Conservation (phyloP, 176 grass and related monocot genomes). For the Rhynchospora pubera region DNA sequence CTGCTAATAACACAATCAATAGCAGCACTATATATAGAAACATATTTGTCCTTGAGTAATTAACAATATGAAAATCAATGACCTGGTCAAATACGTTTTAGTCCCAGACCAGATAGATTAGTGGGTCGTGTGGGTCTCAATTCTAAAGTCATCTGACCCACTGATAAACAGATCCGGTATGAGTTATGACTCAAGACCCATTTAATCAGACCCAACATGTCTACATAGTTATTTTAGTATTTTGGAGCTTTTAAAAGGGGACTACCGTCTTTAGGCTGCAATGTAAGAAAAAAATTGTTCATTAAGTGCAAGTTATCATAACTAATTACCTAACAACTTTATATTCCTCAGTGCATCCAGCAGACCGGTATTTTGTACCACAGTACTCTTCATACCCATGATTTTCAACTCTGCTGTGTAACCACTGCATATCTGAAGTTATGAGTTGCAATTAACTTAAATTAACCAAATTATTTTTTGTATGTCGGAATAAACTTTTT, state of each 20-base stretch:
- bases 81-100: too few species aligned
- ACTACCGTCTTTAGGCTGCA: too few species aligned
- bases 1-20: background rate
- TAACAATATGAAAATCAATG: too few species aligned
- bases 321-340: conserved; percentile 44
- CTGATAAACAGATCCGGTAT: too few species aligned
- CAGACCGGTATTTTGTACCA: conserved; percentile 79
- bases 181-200: too few species aligned
- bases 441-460: background rate
- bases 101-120: too few species aligned
- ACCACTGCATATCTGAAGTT: conserved; percentile 72
- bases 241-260: too few species aligned
- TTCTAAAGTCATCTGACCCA: too few species aligned
- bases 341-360: conserved; percentile 95
- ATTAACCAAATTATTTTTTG: background rate
- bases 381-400: conserved; percentile 95
- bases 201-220: too few species aligned
- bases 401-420: conserved; percentile 84
- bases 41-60: too few species aligned
- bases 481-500: background rate
- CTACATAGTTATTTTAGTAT: too few species aligned
- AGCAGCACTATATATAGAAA: background rate
- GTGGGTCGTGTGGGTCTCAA: too few species aligned
- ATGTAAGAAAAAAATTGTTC: background rate
- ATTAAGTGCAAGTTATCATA: background rate